These are phyloP conservation scores for Eudorina sp. DNA, from an alignment of 139 green algal genomes.

Conservation along the genomic window DNA sequence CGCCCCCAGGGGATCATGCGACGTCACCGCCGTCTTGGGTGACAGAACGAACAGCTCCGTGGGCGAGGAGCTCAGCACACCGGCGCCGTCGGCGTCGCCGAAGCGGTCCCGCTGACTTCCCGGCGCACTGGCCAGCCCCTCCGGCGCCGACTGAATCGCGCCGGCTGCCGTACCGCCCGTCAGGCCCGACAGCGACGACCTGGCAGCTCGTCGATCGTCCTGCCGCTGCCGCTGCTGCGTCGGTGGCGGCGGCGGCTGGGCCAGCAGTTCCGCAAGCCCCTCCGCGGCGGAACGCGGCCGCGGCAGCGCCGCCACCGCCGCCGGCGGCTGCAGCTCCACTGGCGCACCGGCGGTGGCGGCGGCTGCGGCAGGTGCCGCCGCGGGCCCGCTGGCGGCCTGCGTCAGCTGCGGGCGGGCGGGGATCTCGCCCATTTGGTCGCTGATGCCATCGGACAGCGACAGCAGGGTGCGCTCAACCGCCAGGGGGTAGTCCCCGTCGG, in stretches of 20 bases:
- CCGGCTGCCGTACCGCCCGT: neutral
- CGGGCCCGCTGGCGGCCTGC: neutral
- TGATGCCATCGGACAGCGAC: neutral
- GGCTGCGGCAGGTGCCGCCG: no score
- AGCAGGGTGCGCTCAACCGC: neutral
- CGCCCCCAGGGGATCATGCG: constrained; percentile 26
- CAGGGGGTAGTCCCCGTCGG: neutral
- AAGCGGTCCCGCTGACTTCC: neutral
- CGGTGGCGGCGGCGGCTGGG: neutral
- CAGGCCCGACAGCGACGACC: neutral
- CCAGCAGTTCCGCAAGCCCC: neutral
- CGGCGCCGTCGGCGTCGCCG: neutral
- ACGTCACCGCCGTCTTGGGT: constrained; percentile 13
- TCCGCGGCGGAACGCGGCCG: neutral
- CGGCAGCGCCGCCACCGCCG: neutral
- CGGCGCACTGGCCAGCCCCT: neutral
- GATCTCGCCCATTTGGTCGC: no score
- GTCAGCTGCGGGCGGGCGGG: neutral
- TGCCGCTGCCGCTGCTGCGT: neutral
- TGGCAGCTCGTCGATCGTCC: neutral
- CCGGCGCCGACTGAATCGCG: neutral
- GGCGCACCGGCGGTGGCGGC: neutral
- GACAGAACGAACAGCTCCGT: constrained; percentile 13
- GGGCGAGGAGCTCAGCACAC: neutral
- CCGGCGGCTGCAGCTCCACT: neutral